phyloP scores from a whole-genome alignment of 169 alveolate species.

The Cryptosporidium muris region DNA sequence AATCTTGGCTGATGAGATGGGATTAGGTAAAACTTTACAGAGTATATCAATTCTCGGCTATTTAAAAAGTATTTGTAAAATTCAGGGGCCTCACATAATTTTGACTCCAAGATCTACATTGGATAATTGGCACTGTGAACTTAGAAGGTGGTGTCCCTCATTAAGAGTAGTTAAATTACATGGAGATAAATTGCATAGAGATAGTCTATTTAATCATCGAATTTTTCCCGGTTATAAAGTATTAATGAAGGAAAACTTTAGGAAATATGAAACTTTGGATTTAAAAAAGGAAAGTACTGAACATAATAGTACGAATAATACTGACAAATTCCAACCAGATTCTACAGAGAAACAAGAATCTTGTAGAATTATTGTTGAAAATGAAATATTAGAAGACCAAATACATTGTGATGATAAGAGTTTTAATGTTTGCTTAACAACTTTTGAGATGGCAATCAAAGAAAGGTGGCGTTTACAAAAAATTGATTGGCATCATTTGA shows the following conservation, averaged over 20 bases:
- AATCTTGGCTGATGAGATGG: slow-evolving; percentile 92
- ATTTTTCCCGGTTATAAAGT: slow-evolving; percentile 75
- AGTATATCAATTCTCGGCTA: slow-evolving; percentile 84
- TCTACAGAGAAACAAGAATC: background rate
- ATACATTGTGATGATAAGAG: slow-evolving; percentile 54
- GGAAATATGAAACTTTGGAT: background rate
- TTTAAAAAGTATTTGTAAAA: slow-evolving; percentile 66
- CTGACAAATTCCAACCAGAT: background rate
- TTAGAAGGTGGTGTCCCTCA: slow-evolving; percentile 87
- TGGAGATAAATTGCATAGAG: slow-evolving; percentile 88
- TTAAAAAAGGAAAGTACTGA: background rate
- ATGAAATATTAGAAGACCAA: slow-evolving; percentile 1
- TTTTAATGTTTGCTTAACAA: slow-evolving; percentile 87
- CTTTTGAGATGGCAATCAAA: slow-evolving; percentile 86
- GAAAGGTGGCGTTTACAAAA: slow-evolving; percentile 80
- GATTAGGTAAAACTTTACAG: slow-evolving; percentile 89
- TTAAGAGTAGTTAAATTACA: slow-evolving; percentile 82
- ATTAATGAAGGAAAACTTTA: background rate
- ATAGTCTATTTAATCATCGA: slow-evolving; percentile 77
- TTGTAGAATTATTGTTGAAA: background rate
- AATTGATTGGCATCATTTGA: slow-evolving; percentile 84
- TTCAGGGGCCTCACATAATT: slow-evolving; percentile 81
- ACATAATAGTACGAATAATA: background rate
- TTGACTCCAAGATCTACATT: slow-evolving; percentile 83
- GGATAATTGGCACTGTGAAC: slow-evolving; percentile 85